Conservation (phyloP, 257 asterid genomes). For the Fraxinus quadrangulata region DNA sequence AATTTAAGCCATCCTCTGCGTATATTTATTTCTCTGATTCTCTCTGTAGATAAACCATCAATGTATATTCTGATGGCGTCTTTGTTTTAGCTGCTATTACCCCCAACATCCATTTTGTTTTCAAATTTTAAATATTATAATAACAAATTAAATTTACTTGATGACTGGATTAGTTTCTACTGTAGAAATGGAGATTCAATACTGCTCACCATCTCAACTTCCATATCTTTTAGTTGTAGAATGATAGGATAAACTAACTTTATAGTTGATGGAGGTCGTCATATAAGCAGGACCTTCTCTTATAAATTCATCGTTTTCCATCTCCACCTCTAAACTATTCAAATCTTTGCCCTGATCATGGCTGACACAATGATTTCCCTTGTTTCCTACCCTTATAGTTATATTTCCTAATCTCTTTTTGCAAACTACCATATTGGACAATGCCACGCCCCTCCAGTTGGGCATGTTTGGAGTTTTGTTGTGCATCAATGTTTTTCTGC, state of each 20-base stretch:
- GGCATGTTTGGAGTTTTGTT: neutral
- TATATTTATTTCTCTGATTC: neutral
- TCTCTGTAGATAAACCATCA: neutral
- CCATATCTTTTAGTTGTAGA: neutral
- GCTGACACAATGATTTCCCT: neutral
- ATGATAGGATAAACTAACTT: neutral
- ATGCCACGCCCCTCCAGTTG: neutral
- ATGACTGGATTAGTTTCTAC: conserved; percentile 18
- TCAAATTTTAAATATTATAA: neutral
- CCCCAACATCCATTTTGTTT: neutral
- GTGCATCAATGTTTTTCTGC: neutral
- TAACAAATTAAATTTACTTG: conserved; percentile 11
- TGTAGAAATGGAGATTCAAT: neutral
- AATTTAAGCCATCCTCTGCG: neutral
- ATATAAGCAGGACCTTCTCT: neutral
- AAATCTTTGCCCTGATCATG: neutral
- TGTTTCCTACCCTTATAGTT: neutral
- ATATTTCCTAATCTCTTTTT: neutral
- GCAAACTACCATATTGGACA: neutral
- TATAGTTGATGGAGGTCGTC: neutral
- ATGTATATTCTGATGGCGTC: neutral
- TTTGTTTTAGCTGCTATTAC: neutral
- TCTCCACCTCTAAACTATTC: neutral
- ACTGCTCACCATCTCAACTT: neutral
- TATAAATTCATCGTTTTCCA: neutral